Evolutionary conservation across 2,329 filamentous ascomycete species (phyloP), one percentile per base, ranked within the genome.

Genomic region (Metarhizium album): DNA sequence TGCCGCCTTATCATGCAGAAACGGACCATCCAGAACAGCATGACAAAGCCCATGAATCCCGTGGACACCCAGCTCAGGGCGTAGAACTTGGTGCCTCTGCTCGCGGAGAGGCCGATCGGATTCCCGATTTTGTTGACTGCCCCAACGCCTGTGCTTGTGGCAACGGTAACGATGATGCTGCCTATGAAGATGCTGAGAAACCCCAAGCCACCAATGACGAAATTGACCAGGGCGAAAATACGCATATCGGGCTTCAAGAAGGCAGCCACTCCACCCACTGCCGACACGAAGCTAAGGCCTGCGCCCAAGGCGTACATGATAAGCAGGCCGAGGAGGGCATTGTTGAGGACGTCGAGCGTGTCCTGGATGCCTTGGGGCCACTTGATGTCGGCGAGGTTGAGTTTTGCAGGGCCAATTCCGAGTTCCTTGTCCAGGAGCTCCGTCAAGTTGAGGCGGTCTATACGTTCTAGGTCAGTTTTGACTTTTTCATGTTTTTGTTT

Each of bases 261-360:
- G 40, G 67, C 65, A 8, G 57, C 64, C 47, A 69, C 48, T 46
- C 63, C 67, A 14, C 61, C 58, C 2, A 78, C 58, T 59, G 76
- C 69, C 31, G 68, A 65, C 2, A 75, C 60, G 11, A 70, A 73
- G 2, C 70, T 63, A 56, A 72, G 65, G 18, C 61, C 67, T 45
- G 68, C 62, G 49, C 65, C 69, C 2, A 79, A 54, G 40, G 73
- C 68, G 60, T 74, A 78, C 51, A 80, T 61, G 47, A 75, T 62
- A 59, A 75, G 74, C 46, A 76, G 62, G 24, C 66, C 70, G n/a
- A 73, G 61, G 4, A 79, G 67, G n/a, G 70, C 64, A 16, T 61
- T 60, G 58, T 78, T 77, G 59, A 79, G 64, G n/a, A 67, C 62
- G 62, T 75, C 65, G 55, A 80, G 59, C n/a, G 70, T 69, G 42